Evolutionary conservation across 148 eudicot species (phyloP), one percentile per base, ranked within the genome.

Genomic region (Chenopodium formosanum): DNA sequence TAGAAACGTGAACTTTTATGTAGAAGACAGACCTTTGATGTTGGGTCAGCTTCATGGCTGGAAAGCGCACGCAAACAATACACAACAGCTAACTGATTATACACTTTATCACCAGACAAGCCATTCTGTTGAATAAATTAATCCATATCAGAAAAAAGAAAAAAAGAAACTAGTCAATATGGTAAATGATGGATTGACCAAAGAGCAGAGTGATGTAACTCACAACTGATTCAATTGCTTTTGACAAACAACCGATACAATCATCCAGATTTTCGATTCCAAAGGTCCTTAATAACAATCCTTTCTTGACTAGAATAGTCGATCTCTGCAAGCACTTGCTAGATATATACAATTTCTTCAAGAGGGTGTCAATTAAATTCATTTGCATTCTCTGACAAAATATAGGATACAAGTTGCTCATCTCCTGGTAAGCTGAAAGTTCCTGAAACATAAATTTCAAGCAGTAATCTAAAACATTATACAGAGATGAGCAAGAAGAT

Each of bases 51-150:
- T 84, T 96, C 98, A 27, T 90, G 92, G 66, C 81, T 84, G 79
- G 90, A 91, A 67, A 92, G 76, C 47, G 98, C 99, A 83, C 92
- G 98, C 80, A 94, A 83, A 86, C 89, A 84, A 85, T 92, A 89
- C 58, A 91, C 91, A 76, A 79, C 86, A 69, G 92, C 93, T 78
- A 92, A 86, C 70, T 90, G 91, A 82, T 87, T 82, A 75, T 84
- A 83, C 71, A 73, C 88, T 82, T 47, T 37, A 79, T 47, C 65
- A 80, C 81, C 84, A 82, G 74, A 79, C 34, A 82, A 80, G 78
- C 62, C 86, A 68, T 83, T 84, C 95, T 92, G 92, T 74, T 76
- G 27, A 67, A 79, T 44, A 50, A 83, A 64, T 62, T 62, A 83
- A 67, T 75, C 65, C 65, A 84, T 66, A 86, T 85, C 83, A 89